These are phyloP conservation scores for Penicillium sp. DNA, from an alignment of 2,329 filamentous ascomycete species.

Conservation along the genomic window DNA sequence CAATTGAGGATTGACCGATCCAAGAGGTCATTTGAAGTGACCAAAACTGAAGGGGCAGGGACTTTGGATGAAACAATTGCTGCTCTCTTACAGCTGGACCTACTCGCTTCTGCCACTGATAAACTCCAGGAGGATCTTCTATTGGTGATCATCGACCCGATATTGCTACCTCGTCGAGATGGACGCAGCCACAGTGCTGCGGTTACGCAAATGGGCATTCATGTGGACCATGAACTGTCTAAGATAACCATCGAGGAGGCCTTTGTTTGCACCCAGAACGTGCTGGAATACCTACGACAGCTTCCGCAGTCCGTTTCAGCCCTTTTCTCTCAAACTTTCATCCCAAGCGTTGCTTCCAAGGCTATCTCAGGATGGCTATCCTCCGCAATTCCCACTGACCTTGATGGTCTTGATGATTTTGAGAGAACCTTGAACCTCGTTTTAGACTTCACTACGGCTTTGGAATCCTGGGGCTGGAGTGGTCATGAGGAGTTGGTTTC, in stretches of 20 bases:
- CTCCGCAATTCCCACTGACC: slow-evolving; percentile 65
- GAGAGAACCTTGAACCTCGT: slow-evolving; percentile 63
- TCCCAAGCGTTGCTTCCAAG: slow-evolving; percentile 61
- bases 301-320: slow-evolving; percentile 47
- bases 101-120: slow-evolving; percentile 28
- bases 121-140: slow-evolving; percentile 33
- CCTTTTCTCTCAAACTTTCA: slow-evolving; percentile 61
- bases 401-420: slow-evolving; percentile 66
- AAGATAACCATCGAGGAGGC: slow-evolving; percentile 32
- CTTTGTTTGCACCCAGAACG: slow-evolving; percentile 40
- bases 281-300: slow-evolving; percentile 49
- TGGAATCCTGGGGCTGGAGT: slow-evolving; percentile 60
- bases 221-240: slow-evolving; percentile 21
- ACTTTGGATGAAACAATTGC: slow-evolving; percentile 29
- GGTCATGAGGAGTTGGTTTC: slow-evolving; percentile 59
- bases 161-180: slow-evolving; percentile 26
- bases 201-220: slow-evolving; percentile 27
- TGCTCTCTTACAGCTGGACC: slow-evolving; percentile 29
- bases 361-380: slow-evolving; percentile 71
- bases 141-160: slow-evolving; percentile 29
- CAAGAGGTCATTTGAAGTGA: slow-evolving; percentile 52
- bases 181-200: slow-evolving; percentile 25
- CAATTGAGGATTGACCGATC: slow-evolving; percentile 59
- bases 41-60: slow-evolving; percentile 41
- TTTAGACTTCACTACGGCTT: slow-evolving; percentile 55